Conservation (phyloP, 2,329 filamentous ascomycete species). For the Ceratocystis papillata region DNA sequence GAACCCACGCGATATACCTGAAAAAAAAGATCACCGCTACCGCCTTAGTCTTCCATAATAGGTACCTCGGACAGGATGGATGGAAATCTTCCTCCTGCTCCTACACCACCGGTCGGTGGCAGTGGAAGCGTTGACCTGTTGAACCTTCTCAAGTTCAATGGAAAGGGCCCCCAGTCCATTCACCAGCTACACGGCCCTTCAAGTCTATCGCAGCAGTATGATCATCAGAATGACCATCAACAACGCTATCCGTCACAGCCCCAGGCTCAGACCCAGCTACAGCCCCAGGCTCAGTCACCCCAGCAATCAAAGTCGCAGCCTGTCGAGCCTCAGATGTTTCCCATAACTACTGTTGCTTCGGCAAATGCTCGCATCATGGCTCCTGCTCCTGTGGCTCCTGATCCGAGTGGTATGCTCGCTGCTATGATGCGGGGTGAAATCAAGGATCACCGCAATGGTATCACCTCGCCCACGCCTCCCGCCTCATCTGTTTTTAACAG, state of each 20-base stretch:
- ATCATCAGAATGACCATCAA: conserved; percentile 28
- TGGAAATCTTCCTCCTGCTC: conserved; percentile 40
- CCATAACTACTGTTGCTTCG: conserved; percentile 31
- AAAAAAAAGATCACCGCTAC: not conserved
- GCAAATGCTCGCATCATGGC: conserved; percentile 40
- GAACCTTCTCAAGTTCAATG: conserved; percentile 51
- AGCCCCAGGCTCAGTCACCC: conserved; percentile 23
- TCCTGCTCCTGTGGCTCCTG: conserved; percentile 45
- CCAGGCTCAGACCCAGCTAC: conserved; percentile 26
- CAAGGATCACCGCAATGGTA: conserved; percentile 30
- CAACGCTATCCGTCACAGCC: conserved; percentile 26
- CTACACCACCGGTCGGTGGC: conserved; percentile 38
- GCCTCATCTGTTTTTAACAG: conserved; percentile 37
- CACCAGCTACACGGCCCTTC: conserved; percentile 28
- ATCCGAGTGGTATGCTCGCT: conserved; percentile 48
- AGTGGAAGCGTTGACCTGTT: conserved; percentile 39
- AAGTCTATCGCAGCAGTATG: conserved; percentile 29
- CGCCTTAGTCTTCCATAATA: no score
- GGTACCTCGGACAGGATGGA: conserved; percentile 23
- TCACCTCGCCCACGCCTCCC: conserved; percentile 26
- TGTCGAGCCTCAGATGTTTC: conserved; percentile 27
- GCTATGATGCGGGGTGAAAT: conserved; percentile 49
- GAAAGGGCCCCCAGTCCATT: conserved; percentile 30
- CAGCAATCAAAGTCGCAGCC: conserved; percentile 28
- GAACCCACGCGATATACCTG: conserved; percentile 11